phyloP scores from a whole-genome alignment of 805 yeast species.

The Candida lessepsii region DNA sequence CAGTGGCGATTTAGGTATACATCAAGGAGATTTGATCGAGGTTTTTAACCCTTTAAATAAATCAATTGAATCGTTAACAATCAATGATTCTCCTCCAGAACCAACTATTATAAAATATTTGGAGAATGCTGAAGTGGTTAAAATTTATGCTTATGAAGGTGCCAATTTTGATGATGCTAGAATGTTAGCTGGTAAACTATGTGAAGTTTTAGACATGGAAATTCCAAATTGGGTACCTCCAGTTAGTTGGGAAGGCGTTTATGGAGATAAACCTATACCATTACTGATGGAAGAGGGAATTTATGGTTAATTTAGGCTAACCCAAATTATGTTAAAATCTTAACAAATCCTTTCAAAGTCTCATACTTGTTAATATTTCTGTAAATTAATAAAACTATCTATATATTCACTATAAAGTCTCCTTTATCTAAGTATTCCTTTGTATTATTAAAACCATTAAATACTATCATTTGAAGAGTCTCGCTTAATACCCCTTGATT shows the following conservation, averaged over 20 bases:
- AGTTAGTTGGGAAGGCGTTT: slow-evolving; percentile 79
- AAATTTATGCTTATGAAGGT: slow-evolving; percentile 80
- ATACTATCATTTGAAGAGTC: no score
- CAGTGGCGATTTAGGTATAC: slow-evolving; percentile 66
- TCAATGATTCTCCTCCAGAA: slow-evolving; percentile 2
- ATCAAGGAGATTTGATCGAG: slow-evolving; percentile 27
- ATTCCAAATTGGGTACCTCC: slow-evolving; percentile 51
- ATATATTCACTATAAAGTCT: neutral
- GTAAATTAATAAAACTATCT: neutral
- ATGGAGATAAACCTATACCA: slow-evolving; percentile 71
- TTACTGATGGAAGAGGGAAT: slow-evolving; percentile 74
- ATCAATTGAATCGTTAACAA: slow-evolving; percentile 23
- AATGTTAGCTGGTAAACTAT: slow-evolving; percentile 41
- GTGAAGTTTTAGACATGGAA: slow-evolving; percentile 14
- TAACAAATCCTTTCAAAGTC: no score
- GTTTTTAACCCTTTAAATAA: slow-evolving; percentile 28
- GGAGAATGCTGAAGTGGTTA: slow-evolving; percentile 29
- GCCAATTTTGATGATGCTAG: slow-evolving; percentile 78
- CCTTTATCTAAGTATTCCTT: neutral
- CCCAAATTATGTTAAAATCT: no score
- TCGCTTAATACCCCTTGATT: no score
- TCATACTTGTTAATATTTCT: neutral
- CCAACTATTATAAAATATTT: slow-evolving; percentile 12
- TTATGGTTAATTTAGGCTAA: slow-evolving; percentile 43
- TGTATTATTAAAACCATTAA: no score